phyloP scores from a whole-genome alignment of 768 basidiomycete species.

The Lanmaoa pseudosensibilis region DNA sequence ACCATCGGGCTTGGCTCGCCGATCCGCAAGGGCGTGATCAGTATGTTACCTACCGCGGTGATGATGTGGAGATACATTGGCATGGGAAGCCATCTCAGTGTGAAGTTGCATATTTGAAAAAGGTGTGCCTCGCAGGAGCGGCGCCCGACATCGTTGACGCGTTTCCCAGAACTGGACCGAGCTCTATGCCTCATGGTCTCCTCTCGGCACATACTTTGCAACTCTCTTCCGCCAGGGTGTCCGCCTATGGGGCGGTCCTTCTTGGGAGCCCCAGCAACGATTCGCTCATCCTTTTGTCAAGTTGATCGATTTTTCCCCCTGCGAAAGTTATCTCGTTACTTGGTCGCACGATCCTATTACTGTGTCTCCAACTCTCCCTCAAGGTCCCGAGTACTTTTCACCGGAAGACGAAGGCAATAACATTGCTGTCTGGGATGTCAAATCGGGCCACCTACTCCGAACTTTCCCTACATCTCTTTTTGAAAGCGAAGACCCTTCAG shows the following conservation, averaged over 20 bases:
- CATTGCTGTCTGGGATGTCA: slow-evolving; percentile 98
- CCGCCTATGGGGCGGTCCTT: slow-evolving; percentile 91
- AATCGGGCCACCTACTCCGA: slow-evolving; percentile 86
- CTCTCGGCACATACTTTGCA: slow-evolving; percentile 90
- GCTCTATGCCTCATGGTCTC: slow-evolving; percentile 96
- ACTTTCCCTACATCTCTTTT: slow-evolving; percentile 75
- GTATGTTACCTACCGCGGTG: slow-evolving; percentile 90
- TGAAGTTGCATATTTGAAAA: slow-evolving; percentile 73
- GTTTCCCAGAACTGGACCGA: slow-evolving; percentile 86
- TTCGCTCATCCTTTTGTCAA: slow-evolving; percentile 96
- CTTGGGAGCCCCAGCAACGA: slow-evolving; percentile 84
- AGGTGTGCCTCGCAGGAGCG: slow-evolving; percentile 46
- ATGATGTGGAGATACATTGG: slow-evolving; percentile 90
- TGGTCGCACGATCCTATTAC: slow-evolving; percentile 95
- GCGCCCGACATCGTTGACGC: slow-evolving; percentile 7
- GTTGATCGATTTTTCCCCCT: slow-evolving; percentile 95
- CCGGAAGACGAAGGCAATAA: slow-evolving; percentile 96
- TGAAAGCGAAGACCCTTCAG: slow-evolving; percentile 55
- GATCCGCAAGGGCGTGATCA: slow-evolving; percentile 94
- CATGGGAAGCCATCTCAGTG: slow-evolving; percentile 88
- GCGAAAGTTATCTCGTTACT: slow-evolving; percentile 94
- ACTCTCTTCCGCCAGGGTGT: slow-evolving; percentile 95
- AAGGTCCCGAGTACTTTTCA: slow-evolving; percentile 84
- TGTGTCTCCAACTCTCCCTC: slow-evolving; percentile 75
- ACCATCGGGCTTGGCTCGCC: slow-evolving; percentile 92